Conservation (phyloP, 2,329 filamentous ascomycete species). For the Diatrype stigma region DNA sequence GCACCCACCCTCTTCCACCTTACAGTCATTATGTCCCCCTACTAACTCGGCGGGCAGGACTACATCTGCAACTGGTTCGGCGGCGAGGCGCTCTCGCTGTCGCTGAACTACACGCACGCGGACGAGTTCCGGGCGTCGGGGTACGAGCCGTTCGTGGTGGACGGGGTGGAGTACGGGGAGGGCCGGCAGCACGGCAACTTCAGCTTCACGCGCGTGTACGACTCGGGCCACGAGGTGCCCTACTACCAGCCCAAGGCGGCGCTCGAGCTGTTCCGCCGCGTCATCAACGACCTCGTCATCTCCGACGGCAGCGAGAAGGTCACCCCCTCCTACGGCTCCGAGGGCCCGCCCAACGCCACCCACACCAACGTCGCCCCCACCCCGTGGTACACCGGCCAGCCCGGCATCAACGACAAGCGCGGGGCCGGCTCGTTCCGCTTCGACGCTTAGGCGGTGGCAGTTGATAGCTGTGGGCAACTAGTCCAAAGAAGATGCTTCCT, state of each 20-base stretch:
- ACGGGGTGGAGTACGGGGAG: conserved; percentile 64
- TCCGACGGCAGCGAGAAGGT: conserved; percentile 51
- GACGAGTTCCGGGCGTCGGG: conserved; percentile 60
- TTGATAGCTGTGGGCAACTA: no score
- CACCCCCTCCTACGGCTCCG: conserved; percentile 46
- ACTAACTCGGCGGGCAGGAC: conserved; percentile 34
- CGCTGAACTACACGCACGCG: conserved; percentile 51
- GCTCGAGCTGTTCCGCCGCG: conserved; percentile 57
- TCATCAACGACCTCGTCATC: conserved; percentile 53
- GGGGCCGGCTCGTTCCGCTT: not conserved
- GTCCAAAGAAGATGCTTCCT: no score
- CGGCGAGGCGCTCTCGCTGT: conserved; percentile 68
- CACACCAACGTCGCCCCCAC: conserved; percentile 38
- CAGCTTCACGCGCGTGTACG: conserved; percentile 37
- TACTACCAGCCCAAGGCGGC: conserved; percentile 45
- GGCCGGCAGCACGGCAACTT: conserved; percentile 67
- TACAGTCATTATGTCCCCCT: no score
- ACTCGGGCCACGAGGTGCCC: conserved; percentile 9
- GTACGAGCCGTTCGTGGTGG: conserved; percentile 68
- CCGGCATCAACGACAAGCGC: not conserved
- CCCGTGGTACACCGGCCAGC: not conserved
- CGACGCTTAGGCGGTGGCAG: no score
- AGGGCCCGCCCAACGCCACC: conserved; percentile 54
- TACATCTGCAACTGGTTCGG: conserved; percentile 68
- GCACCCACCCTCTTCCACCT: not conserved